These are phyloP conservation scores for Mycena galopus DNA, from an alignment of 768 basidiomycete species.

Conservation along the genomic window DNA sequence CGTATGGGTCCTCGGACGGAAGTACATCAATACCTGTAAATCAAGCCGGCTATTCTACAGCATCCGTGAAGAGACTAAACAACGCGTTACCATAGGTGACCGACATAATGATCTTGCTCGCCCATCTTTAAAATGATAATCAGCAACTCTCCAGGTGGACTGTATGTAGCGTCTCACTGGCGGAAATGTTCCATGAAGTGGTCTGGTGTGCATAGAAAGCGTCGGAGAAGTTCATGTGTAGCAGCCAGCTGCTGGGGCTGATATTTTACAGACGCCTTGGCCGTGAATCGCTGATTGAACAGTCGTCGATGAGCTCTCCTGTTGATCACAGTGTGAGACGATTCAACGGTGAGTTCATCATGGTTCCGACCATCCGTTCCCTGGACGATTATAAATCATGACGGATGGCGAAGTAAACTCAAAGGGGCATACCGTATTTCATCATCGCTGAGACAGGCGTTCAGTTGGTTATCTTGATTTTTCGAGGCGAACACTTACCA, in stretches of 20 bases:
- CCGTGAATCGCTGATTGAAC: constrained; percentile 20
- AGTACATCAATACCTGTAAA: constrained; percentile 43
- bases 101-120: constrained; percentile 45
- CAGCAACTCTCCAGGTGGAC: neutral
- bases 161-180: constrained; percentile 41
- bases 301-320: constrained; percentile 30
- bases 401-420: too few relatives aligned
- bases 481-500: neutral
- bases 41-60: too few relatives aligned
- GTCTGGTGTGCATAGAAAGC: constrained; percentile 21
- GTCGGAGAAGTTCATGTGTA: constrained; percentile 28
- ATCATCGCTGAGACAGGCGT: constrained; percentile 14
- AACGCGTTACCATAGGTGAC: constrained; percentile 44
- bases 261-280: neutral
- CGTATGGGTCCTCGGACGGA: constrained; percentile 47
- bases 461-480: neutral
- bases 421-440: constrained; percentile 14
- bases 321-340: neutral
- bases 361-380: constrained; percentile 21
- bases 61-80: too few relatives aligned
- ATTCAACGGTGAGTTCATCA: too few relatives aligned
- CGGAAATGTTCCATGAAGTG: constrained; percentile 22
- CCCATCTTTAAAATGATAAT: constrained; percentile 16
- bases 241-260: constrained; percentile 17
- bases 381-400: neutral